Base-by-base conservation (phyloP, 352 stramenopile genomes). In the Phytophthora pistaciae region DNA sequence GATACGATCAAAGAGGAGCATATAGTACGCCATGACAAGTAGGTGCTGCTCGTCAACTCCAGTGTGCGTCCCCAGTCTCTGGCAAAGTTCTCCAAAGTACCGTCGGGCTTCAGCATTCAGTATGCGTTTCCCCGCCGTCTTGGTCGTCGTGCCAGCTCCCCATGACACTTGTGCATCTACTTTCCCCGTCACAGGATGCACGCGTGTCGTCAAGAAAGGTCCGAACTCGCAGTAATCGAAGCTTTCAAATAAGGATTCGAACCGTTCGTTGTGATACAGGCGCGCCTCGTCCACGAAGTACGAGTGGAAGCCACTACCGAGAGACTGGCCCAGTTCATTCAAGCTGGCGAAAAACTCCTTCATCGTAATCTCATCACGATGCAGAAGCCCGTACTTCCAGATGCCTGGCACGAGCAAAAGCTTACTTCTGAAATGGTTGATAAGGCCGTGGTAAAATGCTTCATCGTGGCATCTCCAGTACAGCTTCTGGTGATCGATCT, bases 141-240 rank as follows among this genome's bases (percentile, higher is more conserved):
- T 76, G 1, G 44, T 23, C 38, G n/a, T 20, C 25, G 49, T 48
- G 7, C 9, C 16, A 11, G 23, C 33, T 11, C 52, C 50, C 54
- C 50, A 70, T 1, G 27, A 56, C 21, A 53, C 38, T 25, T 74
- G 56, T 3, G 56, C 16, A 50, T 64, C 38, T 4, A 74, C 59
- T 54, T 20, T 65, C 0, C 72, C 79, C 6, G 66, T 70, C 18
- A 84, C 68, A 23, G 68, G 72, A 68, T 88, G 80, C 36, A 70
- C 78, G 40, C 80, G 80, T 48, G 75, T 76, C 31, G 57, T 70
- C 48, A 88, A 56, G 54, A 88, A 80, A 3, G 80, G 80, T 13
- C 80, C 80, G 60, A 88, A 88, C 18, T 88, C 80, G 16, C 69
- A 79, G 56, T 85, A 78, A 25, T 83, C 77, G 20, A 88, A 85